Conservation (phyloP, 2,329 filamentous ascomycete genomes). For the Aspergillus hortae region DNA sequence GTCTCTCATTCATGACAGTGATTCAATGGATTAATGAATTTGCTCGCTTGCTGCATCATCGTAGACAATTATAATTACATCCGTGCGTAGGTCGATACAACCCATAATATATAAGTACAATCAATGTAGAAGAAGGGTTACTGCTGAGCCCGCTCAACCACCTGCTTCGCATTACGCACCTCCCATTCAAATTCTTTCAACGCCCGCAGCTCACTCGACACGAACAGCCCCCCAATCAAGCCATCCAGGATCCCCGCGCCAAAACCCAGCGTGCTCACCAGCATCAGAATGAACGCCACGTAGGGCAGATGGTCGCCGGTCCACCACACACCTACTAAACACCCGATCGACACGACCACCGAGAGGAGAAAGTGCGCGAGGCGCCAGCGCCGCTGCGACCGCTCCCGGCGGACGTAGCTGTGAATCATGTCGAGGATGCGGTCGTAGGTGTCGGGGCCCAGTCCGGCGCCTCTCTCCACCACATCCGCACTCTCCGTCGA, state of each 20-base stretch:
- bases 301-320: conserved; percentile 62
- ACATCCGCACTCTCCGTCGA: not conserved
- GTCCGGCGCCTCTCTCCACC: conserved; percentile 21
- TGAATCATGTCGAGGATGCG: conserved; percentile 69
- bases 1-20: conserved; percentile 5
- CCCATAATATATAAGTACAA: not conserved
- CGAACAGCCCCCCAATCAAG: conserved; percentile 80
- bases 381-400: conserved; percentile 67
- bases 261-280: conserved; percentile 75
- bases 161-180: conserved; percentile 59
- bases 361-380: conserved; percentile 69
- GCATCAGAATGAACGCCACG: conserved; percentile 73
- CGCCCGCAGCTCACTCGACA: conserved; percentile 75
- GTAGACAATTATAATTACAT: not conserved
- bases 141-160: conserved; percentile 1
- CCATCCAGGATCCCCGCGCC: conserved; percentile 77
- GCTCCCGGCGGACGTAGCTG: conserved; percentile 68
- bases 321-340: conserved; percentile 83
- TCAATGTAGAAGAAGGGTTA: not conserved
- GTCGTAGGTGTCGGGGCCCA: conserved; percentile 58
- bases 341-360: conserved; percentile 65
- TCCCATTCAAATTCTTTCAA: conserved; percentile 95
- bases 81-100: no score
- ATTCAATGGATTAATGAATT: not conserved
- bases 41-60: not conserved